Conservation (phyloP, 106 monocot genomes). For the Phalaenopsis equestris region DNA sequence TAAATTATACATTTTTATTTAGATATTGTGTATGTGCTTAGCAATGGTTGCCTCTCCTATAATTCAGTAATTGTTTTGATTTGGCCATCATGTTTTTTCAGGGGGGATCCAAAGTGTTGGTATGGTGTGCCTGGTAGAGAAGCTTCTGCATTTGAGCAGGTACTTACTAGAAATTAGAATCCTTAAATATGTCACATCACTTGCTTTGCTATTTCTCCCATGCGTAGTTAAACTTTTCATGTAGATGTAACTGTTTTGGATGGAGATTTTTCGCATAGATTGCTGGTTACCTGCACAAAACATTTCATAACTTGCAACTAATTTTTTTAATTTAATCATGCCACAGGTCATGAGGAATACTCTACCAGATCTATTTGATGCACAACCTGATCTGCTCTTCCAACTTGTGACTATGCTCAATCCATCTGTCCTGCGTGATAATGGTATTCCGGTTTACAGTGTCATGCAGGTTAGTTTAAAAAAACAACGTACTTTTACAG, state of each 20-base stretch:
- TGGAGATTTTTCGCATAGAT: neutral
- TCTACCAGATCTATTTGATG: slow-evolving; percentile 82
- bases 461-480: slow-evolving; percentile 56
- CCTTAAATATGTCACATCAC: neutral
- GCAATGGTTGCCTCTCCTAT: neutral
- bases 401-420: slow-evolving; percentile 89
- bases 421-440: slow-evolving; percentile 65
- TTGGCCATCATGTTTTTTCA: slow-evolving; percentile 24
- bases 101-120: slow-evolving; percentile 92
- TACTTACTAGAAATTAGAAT: slow-evolving; percentile 15
- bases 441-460: slow-evolving; percentile 70
- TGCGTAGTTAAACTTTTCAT: neutral
- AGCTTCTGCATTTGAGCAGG: slow-evolving; percentile 84
- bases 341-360: slow-evolving; percentile 67
- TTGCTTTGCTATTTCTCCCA: neutral
- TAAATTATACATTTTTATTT: neutral
- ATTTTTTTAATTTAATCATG: neutral
- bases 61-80: neutral
- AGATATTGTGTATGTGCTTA: neutral
- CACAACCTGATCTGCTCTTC: slow-evolving; percentile 79
- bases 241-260: neutral
- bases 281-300: neutral
- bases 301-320: neutral
- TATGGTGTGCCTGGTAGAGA: slow-evolving; percentile 76
- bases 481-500: neutral